A percentile compares a stretch with the other conserved stretches of the same genome.
phyloP scores from a whole-genome alignment of 1,284 basidiomycete genomes.

The Lentinula novae-zelandiae region DNA sequence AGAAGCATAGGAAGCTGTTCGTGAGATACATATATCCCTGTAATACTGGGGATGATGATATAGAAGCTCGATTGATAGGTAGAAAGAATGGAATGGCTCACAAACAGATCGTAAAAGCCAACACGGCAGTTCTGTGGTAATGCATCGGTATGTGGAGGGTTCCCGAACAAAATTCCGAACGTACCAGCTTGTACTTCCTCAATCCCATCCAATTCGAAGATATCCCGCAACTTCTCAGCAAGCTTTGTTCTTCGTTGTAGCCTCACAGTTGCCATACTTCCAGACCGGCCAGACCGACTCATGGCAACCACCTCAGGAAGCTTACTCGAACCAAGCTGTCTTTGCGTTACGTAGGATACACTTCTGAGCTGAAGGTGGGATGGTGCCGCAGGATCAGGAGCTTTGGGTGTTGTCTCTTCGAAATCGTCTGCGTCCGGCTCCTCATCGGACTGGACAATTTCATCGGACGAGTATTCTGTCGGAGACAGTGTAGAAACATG shows the following conservation, averaged over 20 bases:
- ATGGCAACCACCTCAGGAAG: constrained; percentile 19
- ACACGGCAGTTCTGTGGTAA: constrained; percentile 72
- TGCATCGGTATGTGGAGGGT: constrained; percentile 17
- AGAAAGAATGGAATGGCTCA: constrained; percentile 42
- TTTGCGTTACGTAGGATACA: constrained; percentile 2
- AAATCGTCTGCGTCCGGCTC: constrained; percentile 48
- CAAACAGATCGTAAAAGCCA: constrained; percentile 84
- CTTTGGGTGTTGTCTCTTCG: constrained; percentile 50
- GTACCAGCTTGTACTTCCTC: constrained; percentile 80
- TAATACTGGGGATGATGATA: constrained; percentile 47
- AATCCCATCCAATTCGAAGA: constrained; percentile 78
- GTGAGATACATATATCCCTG: constrained; percentile 98
- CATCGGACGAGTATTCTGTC: constrained; percentile 26
- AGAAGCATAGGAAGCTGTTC: constrained; percentile 90
- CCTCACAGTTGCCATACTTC: constrained; percentile 69
- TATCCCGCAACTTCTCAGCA: constrained; percentile 80
- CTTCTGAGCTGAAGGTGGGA: constrained; percentile 7
- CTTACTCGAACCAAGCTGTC: constrained; percentile 5
- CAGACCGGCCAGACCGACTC: constrained; percentile 47
- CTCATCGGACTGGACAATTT: constrained; percentile 30
- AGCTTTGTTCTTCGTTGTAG: constrained; percentile 67
- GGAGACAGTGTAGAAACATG: constrained; percentile 26
- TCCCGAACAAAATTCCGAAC: constrained; percentile 18
- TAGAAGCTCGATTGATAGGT: constrained; percentile 4
- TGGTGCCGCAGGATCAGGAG: constrained; percentile 16